Evolutionary conservation across 768 basidiomycete species (phyloP), one percentile per base, ranked within the genome.

Genomic region (Russula lepida): DNA sequence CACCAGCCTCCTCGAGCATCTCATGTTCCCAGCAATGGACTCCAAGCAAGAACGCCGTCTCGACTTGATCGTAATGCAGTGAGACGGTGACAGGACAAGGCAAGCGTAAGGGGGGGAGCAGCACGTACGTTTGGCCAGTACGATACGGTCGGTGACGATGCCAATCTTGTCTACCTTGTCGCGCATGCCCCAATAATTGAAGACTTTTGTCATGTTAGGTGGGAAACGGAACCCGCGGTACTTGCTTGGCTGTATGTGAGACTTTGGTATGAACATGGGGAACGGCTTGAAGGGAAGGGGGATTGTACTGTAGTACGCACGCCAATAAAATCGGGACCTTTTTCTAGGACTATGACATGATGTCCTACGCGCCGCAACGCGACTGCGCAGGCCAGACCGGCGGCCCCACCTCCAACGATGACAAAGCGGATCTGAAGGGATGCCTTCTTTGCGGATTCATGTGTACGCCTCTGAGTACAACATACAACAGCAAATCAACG

Each of bases 181-280:
- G n/a, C 60, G 60, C 51, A 76, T 65, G 13, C 74, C 74, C 75
- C 75, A 77, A 47, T 71, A 69, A 30, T 69, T 68, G 32, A 76
- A 68, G 2, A 77, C 70, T 56, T 74, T 72, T 47, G 71, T 70
- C 67, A 74, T 67, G 56, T 76, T 77, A 1, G 76, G 75, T 30
- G 74, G 70, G 54, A 75, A 64, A 1, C 73, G 67, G 25, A 72
- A 54, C 5, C 73, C 73, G 13, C 70, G 65, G 28, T 59, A 17
- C 35, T 41, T 64, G 62, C 49, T 52, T 35, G 58, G 9, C 56
- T 63, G n/a, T 21, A n/a, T n/a, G n/a, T 2, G 41, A 37, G 53
- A 37, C 49, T 6, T 19, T 8, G 9, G 21, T 28, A 41, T 32
- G 33, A 61, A 37, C 30, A 30, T 5, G n/a, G 11, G 13, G 27